phyloP scores from a whole-genome alignment of 2,329 filamentous ascomycete genomes.

The Mycosphaerella sp. region DNA sequence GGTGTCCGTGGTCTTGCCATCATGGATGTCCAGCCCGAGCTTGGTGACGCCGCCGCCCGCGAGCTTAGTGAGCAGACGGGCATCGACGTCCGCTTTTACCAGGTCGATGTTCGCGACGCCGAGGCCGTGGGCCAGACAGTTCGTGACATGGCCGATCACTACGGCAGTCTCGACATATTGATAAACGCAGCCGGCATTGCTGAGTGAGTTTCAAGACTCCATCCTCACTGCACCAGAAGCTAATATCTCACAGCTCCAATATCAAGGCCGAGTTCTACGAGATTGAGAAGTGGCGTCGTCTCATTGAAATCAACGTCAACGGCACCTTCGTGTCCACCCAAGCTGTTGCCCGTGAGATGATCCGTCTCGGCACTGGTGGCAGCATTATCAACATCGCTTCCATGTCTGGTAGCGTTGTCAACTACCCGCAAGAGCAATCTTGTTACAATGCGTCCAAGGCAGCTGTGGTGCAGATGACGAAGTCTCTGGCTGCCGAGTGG shows the following conservation, averaged over 20 bases:
- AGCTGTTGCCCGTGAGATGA: conserved; percentile 52
- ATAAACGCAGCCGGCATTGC: conserved; percentile 75
- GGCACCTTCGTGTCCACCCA: conserved; percentile 73
- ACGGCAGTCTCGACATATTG: conserved; percentile 66
- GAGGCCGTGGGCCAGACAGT: conserved; percentile 64
- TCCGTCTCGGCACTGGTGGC: conserved; percentile 62
- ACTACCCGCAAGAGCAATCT: conserved; percentile 64
- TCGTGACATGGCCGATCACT: conserved; percentile 57
- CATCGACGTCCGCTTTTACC: conserved; percentile 68
- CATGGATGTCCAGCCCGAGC: conserved; percentile 69
- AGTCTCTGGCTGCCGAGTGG: conserved; percentile 79
- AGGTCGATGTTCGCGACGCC: conserved; percentile 69
- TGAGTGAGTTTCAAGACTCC: conserved; percentile 44
- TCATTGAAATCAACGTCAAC: conserved; percentile 76
- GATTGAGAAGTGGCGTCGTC: conserved; percentile 66
- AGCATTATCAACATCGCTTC: conserved; percentile 70
- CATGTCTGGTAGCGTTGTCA: conserved; percentile 45
- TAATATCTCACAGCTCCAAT: conserved; percentile 54
- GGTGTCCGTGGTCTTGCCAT: conserved; percentile 68
- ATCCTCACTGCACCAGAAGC: not conserved
- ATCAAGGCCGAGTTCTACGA: conserved; percentile 75
- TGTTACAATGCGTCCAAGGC: conserved; percentile 84
- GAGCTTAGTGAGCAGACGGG: conserved; percentile 67
- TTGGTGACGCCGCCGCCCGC: conserved; percentile 62
- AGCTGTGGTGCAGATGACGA: conserved; percentile 69